A percentile compares a stretch with the other conserved stretches of the same genome.
Evolutionary conservation across 2,329 filamentous ascomycete species (phyloP).

Genomic region (Leptosphaerulina australis): DNA sequence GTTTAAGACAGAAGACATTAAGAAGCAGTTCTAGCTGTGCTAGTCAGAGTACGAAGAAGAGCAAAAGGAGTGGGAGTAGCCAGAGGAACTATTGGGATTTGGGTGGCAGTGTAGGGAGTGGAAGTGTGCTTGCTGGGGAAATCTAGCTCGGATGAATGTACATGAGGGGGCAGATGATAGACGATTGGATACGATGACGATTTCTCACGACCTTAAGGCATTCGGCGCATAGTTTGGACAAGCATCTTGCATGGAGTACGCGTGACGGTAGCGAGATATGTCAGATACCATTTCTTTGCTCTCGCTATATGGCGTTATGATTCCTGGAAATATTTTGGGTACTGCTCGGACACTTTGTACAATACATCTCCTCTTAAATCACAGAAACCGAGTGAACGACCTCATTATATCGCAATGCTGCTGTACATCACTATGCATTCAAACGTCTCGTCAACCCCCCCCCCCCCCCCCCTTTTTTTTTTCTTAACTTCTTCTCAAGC

Average conservation of each 20-base stretch:
- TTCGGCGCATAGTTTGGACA: conserved; percentile 12
- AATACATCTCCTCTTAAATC: conserved; percentile 8
- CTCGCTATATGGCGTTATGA: background rate
- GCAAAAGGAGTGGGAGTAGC: conserved; percentile 70
- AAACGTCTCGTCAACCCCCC: too few relatives aligned
- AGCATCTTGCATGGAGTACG: conserved; percentile 5
- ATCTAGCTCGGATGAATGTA: too few relatives aligned
- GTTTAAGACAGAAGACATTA: conserved; percentile 30
- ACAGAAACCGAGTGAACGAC: too few relatives aligned
- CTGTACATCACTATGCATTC: too few relatives aligned
- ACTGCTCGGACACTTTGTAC: background rate
- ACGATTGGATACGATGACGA: background rate
- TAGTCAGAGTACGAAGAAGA: conserved; percentile 83
- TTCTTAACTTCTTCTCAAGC: background rate
- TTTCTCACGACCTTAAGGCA: conserved; percentile 6
- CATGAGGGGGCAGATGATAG: background rate
- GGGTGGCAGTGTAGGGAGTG: conserved; percentile 78
- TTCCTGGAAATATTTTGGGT: background rate
- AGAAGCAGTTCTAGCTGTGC: conserved; percentile 71
- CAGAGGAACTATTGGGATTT: conserved; percentile 93
- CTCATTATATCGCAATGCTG: too few relatives aligned
- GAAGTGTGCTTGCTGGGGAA: conserved; percentile 51
- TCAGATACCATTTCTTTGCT: background rate
- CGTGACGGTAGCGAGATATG: background rate
- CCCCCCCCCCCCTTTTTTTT: background rate